These are phyloP conservation scores for Aspergillus sp. DNA, from an alignment of 2,329 filamentous ascomycete genomes.

Conservation along the genomic window DNA sequence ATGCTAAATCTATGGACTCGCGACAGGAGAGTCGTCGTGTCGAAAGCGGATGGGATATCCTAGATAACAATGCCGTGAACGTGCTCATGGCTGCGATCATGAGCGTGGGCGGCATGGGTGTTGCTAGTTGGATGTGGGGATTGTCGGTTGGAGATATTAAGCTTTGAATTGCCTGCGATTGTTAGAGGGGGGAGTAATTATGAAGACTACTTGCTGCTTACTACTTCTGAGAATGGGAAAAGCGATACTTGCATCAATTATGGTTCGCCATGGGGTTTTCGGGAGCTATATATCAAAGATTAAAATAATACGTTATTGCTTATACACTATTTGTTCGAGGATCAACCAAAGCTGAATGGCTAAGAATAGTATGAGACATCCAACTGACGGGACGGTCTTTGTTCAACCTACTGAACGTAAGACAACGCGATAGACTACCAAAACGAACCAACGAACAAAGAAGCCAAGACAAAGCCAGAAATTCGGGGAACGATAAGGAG, in stretches of 20 bases:
- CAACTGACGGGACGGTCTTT: no score
- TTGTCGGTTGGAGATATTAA: conserved; percentile 16
- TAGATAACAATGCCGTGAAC: conserved; percentile 97
- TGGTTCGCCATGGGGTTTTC: not conserved
- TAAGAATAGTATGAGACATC: not conserved
- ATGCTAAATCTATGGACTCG: conserved; percentile 11
- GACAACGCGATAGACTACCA: not conserved
- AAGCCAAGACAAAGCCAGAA: not conserved
- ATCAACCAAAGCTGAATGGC: not conserved
- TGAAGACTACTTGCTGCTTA: not conserved
- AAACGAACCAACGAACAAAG: not conserved
- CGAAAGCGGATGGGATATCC: conserved; percentile 68
- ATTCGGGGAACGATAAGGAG: no score
- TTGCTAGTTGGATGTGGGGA: conserved; percentile 40
- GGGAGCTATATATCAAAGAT: not conserved
- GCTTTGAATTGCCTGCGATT: not conserved
- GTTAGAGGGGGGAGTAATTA: not conserved
- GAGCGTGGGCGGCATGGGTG: conserved; percentile 73
- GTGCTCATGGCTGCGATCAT: conserved; percentile 83
- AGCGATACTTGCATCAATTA: not conserved
- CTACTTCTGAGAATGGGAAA: not conserved
- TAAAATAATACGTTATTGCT: not conserved
- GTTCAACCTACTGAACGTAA: not conserved
- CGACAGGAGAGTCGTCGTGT: conserved; percentile 61
- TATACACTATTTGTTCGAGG: not conserved